Evolutionary conservation across 768 basidiomycete species (phyloP), one percentile per base, ranked within the genome.

Genomic region (Tubosaeta sp.): DNA sequence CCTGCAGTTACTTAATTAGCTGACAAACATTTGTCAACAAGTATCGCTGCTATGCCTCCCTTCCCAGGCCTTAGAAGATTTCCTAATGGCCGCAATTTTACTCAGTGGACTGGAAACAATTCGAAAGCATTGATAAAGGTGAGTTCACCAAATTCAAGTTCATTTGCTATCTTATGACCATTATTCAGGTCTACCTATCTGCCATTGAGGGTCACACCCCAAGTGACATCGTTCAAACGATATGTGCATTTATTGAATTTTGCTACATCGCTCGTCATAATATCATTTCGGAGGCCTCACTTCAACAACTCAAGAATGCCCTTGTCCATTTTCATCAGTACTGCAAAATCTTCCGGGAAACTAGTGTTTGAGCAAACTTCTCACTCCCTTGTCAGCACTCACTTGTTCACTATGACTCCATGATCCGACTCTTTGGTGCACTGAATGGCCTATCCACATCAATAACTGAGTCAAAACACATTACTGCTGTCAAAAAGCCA

Each of bases 381-480:
- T 60, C 55, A 0, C 62, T 72, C 1, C 70, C 69, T 0, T 52
- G 59, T 0, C 72, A 74, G 29, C 72, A 73, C 31, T 59, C 70
- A 0, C 55, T 73, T 1, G 19, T 39, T 0, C 72, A 74, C 35
- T 74, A 71, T 29, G 18, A 16, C 0, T 22, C 25, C 0, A 27
- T 60, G 1, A 70, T 71, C 19, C 32, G 27, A 1, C 43, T 59
- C 6, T 73, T 71, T 49, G 66, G 66, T n/a, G 57, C 66, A 3
- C 71, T 65, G 5, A 71, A 70, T 48, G 68, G 72, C 0, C 51
- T 73, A 0, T 71, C 67, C 36, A 65, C 66, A 0, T 72, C 69
- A 6, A 73, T 72, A 11, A 73, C 69, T 0, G 70, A 74, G 42
- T 68, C 65, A 0, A 68, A 64, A 38, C 71, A 71, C 25, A 71